These are phyloP conservation scores for Chenopodium album DNA, from an alignment of 148 eudicot genomes.

Conservation along the genomic window DNA sequence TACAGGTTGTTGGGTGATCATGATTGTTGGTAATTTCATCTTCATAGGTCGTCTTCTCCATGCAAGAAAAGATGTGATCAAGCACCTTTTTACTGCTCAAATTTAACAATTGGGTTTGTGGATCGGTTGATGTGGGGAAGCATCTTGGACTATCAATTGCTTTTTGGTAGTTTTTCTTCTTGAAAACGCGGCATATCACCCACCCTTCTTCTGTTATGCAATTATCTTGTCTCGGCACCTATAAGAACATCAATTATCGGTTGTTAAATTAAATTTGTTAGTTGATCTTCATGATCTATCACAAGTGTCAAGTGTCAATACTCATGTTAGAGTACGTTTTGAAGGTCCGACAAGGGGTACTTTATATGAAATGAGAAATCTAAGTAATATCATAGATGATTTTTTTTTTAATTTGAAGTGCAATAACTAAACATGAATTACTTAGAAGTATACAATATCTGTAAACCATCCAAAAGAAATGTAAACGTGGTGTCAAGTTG, in stretches of 20 bases:
- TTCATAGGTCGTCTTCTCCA: not conserved
- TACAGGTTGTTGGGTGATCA: slow-evolving; percentile 9
- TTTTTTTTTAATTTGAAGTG: too few species aligned
- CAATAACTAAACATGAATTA: too few species aligned
- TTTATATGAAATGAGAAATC: too few species aligned
- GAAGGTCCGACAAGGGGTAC: not conserved
- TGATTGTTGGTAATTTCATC: not conserved
- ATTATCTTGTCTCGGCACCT: slow-evolving; percentile 13
- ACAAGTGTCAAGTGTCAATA: not conserved
- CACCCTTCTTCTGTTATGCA: slow-evolving; percentile 11
- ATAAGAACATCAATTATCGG: not conserved
- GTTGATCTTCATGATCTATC: too few species aligned
- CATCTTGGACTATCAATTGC: not conserved
- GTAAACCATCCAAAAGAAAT: too few species aligned
- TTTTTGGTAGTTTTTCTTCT: slow-evolving; percentile 15
- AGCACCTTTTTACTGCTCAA: slow-evolving; percentile 6
- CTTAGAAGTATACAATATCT: too few species aligned
- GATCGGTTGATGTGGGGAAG: not conserved
- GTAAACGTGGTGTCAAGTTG: not conserved
- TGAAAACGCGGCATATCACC: slow-evolving; percentile 18
- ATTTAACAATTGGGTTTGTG: slow-evolving; percentile 5
- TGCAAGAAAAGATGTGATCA: slow-evolving; percentile 17
- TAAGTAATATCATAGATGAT: not conserved
- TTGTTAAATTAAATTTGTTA: not conserved
- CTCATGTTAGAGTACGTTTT: too few species aligned